Evolutionary conservation across 495 filamentous ascomycete genomes (phyloP).

Genomic region (Penicillium canescens): DNA sequence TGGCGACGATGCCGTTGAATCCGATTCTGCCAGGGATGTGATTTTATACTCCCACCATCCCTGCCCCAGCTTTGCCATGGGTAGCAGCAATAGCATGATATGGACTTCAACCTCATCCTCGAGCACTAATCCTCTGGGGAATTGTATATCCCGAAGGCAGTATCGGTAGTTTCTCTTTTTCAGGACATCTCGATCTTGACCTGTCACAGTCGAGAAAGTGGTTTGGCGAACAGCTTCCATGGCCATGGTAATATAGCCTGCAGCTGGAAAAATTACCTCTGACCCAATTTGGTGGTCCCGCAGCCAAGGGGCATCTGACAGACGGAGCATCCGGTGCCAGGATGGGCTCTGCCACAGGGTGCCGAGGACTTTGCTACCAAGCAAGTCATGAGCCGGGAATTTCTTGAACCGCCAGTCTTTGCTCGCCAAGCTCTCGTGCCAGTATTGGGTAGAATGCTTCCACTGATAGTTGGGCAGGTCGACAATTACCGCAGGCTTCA

Average conservation of each 20-base stretch:
- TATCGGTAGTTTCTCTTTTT: too few relatives aligned
- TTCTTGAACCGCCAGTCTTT: conserved; percentile 44
- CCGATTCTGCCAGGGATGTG: too few relatives aligned
- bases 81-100: too few relatives aligned
- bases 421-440: conserved; percentile 42
- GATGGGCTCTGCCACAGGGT: conserved; percentile 33
- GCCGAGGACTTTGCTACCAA: conserved; percentile 39
- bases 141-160: too few relatives aligned
- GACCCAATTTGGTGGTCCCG: conserved; percentile 18
- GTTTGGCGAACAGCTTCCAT: conserved; percentile 4
- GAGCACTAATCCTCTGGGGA: too few relatives aligned
- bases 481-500: not conserved
- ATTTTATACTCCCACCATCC: too few relatives aligned
- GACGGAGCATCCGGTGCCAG: conserved; percentile 28
- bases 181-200: too few relatives aligned
- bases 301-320: conserved; percentile 16
- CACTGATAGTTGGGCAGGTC: conserved; percentile 20
- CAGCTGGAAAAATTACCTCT: conserved; percentile 22
- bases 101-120: too few relatives aligned
- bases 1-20: too few relatives aligned
- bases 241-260: conserved; percentile 38
- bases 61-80: too few relatives aligned
- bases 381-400: conserved; percentile 39
- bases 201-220: too few relatives aligned
- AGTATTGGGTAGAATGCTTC: conserved; percentile 34